phyloP scores from a whole-genome alignment of 768 basidiomycete genomes.

The Pleurotus tuoliensis region DNA sequence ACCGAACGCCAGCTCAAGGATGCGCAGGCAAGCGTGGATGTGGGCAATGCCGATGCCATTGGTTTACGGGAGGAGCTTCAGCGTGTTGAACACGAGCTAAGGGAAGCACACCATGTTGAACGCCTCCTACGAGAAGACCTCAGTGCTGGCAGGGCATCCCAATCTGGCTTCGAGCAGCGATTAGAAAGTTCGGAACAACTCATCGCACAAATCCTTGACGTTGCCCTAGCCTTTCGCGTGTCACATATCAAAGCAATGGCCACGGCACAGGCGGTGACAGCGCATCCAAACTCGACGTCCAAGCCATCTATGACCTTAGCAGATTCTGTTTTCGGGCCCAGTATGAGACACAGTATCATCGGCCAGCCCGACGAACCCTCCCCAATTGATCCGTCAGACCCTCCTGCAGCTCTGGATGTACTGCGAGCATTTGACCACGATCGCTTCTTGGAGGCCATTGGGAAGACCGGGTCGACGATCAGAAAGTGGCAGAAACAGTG shows the following conservation, averaged over 20 bases:
- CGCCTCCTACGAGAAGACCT: conserved; percentile 71
- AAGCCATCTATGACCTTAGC: conserved; percentile 38
- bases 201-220: conserved; percentile 78
- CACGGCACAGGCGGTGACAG: conserved; percentile 53
- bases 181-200: conserved; percentile 65
- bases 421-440: conserved; percentile 80
- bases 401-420: conserved; percentile 61
- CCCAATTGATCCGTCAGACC: conserved; percentile 77
- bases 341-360: conserved; percentile 52
- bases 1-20: conserved; percentile 63
- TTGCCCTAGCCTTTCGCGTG: conserved; percentile 73
- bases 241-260: conserved; percentile 72
- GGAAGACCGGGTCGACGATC: conserved; percentile 79
- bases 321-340: conserved; percentile 47
- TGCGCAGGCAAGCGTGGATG: conserved; percentile 52
- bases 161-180: conserved; percentile 62
- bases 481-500: conserved; percentile 98
- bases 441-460: conserved; percentile 77
- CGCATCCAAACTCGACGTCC: conserved; percentile 41
- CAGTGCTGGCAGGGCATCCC: conserved; percentile 62
- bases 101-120: conserved; percentile 64
- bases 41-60: conserved; percentile 63
- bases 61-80: conserved; percentile 72
- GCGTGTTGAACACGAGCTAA: conserved; percentile 64
- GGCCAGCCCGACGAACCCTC: conserved; percentile 58